Conservation (phyloP, 345 rosid genomes). For the Brassica cretica region DNA sequence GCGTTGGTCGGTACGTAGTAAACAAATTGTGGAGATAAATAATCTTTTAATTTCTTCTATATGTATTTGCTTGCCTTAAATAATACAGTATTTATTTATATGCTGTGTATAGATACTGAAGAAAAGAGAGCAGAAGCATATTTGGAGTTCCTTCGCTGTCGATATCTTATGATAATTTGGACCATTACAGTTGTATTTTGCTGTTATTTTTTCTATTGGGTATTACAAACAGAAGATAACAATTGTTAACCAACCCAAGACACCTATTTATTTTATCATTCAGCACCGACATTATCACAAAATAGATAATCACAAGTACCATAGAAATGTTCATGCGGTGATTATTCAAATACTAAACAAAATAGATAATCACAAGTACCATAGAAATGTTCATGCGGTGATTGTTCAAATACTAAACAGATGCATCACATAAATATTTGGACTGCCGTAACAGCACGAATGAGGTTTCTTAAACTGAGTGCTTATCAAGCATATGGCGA, state of each 20-base stretch:
- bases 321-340: slow-evolving; percentile 7
- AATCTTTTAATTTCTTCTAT: neutral
- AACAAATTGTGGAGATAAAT: no score
- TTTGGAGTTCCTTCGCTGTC: slow-evolving; percentile 23
- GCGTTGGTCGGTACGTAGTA: no score
- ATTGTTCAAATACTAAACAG: slow-evolving; percentile 10
- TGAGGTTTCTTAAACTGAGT: slow-evolving; percentile 20
- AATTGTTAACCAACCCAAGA: slow-evolving; percentile 28
- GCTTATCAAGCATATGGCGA: slow-evolving; percentile 14
- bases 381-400: slow-evolving; percentile 11
- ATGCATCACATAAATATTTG: slow-evolving; percentile 14
- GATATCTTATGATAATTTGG: slow-evolving; percentile 10
- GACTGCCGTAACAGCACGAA: neutral
- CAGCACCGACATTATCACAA: slow-evolving; percentile 33
- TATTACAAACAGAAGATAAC: slow-evolving; percentile 24
- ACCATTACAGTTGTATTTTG: slow-evolving; percentile 33
- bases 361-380: slow-evolving; percentile 5
- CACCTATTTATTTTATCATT: slow-evolving; percentile 17
- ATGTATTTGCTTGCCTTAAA: neutral
- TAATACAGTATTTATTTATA: neutral
- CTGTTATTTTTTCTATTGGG: slow-evolving; percentile 11
- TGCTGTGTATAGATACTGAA: neutral
- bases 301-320: slow-evolving; percentile 1
- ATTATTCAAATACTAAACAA: slow-evolving; percentile 12
- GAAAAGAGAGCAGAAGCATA: neutral